Evolutionary conservation across 2,329 filamentous ascomycete genomes (phyloP), one percentile per base, ranked within the genome.

Genomic region (Fusarium equiseti): DNA sequence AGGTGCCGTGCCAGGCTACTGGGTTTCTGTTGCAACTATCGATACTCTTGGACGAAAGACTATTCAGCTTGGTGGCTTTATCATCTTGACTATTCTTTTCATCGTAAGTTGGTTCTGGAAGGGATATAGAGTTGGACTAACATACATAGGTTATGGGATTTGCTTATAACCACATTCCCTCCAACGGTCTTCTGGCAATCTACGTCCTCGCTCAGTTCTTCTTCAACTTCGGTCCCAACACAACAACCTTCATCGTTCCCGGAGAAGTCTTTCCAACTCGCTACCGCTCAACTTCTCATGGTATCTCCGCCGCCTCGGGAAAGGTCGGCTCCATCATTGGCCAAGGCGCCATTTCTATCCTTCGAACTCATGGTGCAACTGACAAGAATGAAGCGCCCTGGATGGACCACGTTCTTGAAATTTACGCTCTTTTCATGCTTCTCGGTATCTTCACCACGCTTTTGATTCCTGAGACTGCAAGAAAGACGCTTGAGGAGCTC

Each of bases 1-100:
- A 6, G 92, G 92, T 61, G 91, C 92, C 50, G 92, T 95, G 16
- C 92, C 92, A 0, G 92, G 92, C 16, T 95, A 95, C 84, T 95
- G 92, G 92, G 87, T 93, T 18, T 92, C 91, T 0, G 92, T 94
- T 8, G 89, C 89, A 3, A 89, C 88, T 2, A 88, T 94, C 60
- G 92, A 95, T 80, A 92, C 86, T 3, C 75, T 94, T 16, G 92
- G 92, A 57, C 91, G 92, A 75, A 94, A 93, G 83, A 88, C 91
- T 3, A 93, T 95, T 61, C 93, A 93, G 81, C 81, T 92, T 59
- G 85, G 83, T 65, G 89, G 89, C 27, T 91, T 91, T 78, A 78
- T 81, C 53, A 85, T 91, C 59, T 80, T 91, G 10, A 90, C 89
- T 10, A 81, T 88, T 45, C 82, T 91, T 22, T 89, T 89, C 79